A percentile compares a stretch with the other conserved stretches of the same genome.
phyloP scores from a whole-genome alignment of 1,284 basidiomycete genomes.

The Albatrellus sp. region DNA sequence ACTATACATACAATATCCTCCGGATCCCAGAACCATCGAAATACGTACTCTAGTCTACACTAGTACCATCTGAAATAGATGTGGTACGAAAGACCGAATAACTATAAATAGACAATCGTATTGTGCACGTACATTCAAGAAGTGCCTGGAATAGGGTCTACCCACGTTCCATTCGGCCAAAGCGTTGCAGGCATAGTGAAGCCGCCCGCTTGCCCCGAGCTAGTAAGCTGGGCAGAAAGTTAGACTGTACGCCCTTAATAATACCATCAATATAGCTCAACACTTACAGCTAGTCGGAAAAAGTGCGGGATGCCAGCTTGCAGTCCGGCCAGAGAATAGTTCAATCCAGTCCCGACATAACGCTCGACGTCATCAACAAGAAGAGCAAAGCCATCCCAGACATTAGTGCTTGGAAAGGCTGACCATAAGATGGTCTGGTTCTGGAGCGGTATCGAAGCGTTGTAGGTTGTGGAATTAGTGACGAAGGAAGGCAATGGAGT shows the following conservation, averaged over 20 bases:
- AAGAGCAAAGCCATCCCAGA: slow-evolving; percentile 71
- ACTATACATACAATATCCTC: too few relatives aligned
- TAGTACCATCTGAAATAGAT: too few relatives aligned
- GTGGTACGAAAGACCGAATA: too few relatives aligned
- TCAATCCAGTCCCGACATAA: slow-evolving; percentile 52
- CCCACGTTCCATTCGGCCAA: slow-evolving; percentile 76
- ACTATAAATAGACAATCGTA: too few relatives aligned
- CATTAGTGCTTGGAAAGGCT: slow-evolving; percentile 29
- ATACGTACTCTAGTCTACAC: too few relatives aligned
- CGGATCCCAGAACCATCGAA: too few relatives aligned
- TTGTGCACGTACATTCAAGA: slow-evolving; percentile 25
- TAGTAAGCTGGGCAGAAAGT: slow-evolving; percentile 34
- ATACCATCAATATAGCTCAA: background rate
- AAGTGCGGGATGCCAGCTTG: slow-evolving; percentile 63
- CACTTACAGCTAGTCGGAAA: slow-evolving; percentile 72
- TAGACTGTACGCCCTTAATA: background rate
- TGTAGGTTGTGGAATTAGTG: slow-evolving; percentile 58
- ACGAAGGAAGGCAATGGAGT: slow-evolving; percentile 60
- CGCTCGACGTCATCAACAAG: slow-evolving; percentile 80
- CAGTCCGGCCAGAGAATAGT: slow-evolving; percentile 54
- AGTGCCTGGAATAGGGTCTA: slow-evolving; percentile 55
- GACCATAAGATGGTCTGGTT: slow-evolving; percentile 59
- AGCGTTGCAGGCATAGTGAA: slow-evolving; percentile 73
- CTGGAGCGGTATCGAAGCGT: slow-evolving; percentile 36
- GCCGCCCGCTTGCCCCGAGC: slow-evolving; percentile 47